These are phyloP conservation scores for Linum tenue DNA, from an alignment of 345 rosid genomes.

Conservation along the genomic window DNA sequence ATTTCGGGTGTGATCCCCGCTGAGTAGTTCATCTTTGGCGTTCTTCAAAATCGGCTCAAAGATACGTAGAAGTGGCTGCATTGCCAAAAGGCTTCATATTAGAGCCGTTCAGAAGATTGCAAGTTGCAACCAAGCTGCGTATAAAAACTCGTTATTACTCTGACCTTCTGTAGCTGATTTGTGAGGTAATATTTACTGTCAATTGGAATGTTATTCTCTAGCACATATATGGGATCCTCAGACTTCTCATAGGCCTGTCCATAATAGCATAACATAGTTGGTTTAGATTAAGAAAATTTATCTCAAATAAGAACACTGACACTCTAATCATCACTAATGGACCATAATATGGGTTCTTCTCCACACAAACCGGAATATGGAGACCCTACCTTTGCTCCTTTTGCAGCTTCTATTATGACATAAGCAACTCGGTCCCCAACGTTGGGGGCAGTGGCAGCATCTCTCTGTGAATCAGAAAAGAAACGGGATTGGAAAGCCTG, in stretches of 20 bases:
- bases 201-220: slow-evolving; percentile 84
- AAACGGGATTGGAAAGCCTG: slow-evolving; percentile 3
- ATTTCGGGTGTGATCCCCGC: slow-evolving; percentile 75
- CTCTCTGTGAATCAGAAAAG: slow-evolving; percentile 54
- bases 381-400: slow-evolving; percentile 85
- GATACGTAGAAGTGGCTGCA: slow-evolving; percentile 89
- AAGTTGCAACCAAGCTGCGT: slow-evolving; percentile 1
- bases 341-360: too few relatives aligned
- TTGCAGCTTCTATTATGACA: slow-evolving; percentile 83
- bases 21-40: slow-evolving; percentile 87
- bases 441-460: slow-evolving; percentile 96
- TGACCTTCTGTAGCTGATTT: slow-evolving; percentile 92
- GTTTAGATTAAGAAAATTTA: too few relatives aligned
- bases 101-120: neutral
- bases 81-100: slow-evolving; percentile 7
- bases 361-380: slow-evolving; percentile 18
- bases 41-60: slow-evolving; percentile 96
- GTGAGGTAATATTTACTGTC: slow-evolving; percentile 90
- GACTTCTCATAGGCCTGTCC: slow-evolving; percentile 87
- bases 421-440: slow-evolving; percentile 92
- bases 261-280: slow-evolving; percentile 4
- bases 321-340: neutral
- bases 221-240: slow-evolving; percentile 93
- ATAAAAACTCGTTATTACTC: slow-evolving; percentile 10
- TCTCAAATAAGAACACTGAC: neutral